Evolutionary conservation across 2,329 filamentous ascomycete species (phyloP).

Genomic region (Stemphylium vesicarium): DNA sequence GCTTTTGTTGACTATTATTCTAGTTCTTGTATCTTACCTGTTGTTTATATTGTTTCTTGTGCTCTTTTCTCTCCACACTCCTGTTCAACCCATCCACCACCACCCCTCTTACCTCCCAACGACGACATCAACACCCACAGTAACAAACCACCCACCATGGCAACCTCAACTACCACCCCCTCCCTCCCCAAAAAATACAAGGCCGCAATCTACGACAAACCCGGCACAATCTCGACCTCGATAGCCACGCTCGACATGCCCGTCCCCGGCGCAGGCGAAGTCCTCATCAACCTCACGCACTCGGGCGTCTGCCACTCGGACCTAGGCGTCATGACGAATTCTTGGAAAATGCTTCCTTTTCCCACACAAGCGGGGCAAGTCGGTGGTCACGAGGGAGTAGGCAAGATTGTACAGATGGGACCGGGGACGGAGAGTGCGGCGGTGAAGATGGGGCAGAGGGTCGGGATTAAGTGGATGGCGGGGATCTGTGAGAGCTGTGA

Average conservation of each 20-base stretch:
- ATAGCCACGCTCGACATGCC: constrained; percentile 68
- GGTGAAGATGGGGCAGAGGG: constrained; percentile 70
- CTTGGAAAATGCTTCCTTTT: constrained; percentile 63
- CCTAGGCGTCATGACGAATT: constrained; percentile 57
- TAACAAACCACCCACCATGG: neutral
- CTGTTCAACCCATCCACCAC: too few relatives aligned
- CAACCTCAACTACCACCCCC: neutral
- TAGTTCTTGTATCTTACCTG: too few relatives aligned
- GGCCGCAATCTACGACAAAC: constrained; percentile 69
- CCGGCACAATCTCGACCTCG: constrained; percentile 69
- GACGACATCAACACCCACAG: too few relatives aligned
- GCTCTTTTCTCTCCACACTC: too few relatives aligned
- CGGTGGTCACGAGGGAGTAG: constrained; percentile 73
- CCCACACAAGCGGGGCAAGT: constrained; percentile 68
- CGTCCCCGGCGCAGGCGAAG: constrained; percentile 67
- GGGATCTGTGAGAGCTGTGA: constrained; percentile 58
- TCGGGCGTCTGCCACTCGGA: constrained; percentile 71
- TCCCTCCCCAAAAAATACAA: constrained; percentile 64
- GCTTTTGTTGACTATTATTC: too few relatives aligned
- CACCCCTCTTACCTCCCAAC: too few relatives aligned
- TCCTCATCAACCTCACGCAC: constrained; percentile 68
- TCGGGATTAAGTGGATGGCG: constrained; percentile 73
- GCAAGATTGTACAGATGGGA: constrained; percentile 69
- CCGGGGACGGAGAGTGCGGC: constrained; percentile 62
- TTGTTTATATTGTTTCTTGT: too few relatives aligned